phyloP scores from a whole-genome alignment of 1,284 basidiomycete genomes.

The Leccinum fallax region DNA sequence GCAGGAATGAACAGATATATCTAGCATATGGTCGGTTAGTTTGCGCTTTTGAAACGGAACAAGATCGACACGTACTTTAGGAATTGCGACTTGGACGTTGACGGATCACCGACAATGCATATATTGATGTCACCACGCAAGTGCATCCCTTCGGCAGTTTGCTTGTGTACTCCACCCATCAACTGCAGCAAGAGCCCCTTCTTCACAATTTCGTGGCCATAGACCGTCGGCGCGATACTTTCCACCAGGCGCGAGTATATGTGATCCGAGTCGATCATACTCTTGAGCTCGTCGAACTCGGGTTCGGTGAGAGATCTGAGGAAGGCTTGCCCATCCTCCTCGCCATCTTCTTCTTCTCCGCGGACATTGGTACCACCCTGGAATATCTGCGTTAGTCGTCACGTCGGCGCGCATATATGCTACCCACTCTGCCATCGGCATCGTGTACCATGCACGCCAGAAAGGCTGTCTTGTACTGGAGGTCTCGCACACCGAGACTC shows the following conservation, averaged over 20 bases:
- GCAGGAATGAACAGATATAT: conserved; percentile 98
- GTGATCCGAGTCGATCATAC: conserved; percentile 92
- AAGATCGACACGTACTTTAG: conserved; percentile 70
- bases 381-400: conserved; percentile 6
- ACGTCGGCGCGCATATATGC: conserved; percentile 3
- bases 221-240: conserved; percentile 97
- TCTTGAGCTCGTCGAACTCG: conserved; percentile 92
- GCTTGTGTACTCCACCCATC: conserved; percentile 99
- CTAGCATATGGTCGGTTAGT: conserved; percentile 43
- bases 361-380: conserved; percentile 84
- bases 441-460: conserved; percentile 97
- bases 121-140: conserved; percentile 98
- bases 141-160: conserved; percentile 95
- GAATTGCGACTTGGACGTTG: conserved; percentile 97
- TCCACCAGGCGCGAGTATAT: conserved; percentile 94
- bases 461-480: conserved; percentile 99
- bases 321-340: conserved; percentile 80
- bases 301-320: conserved; percentile 88
- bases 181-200: conserved; percentile 97
- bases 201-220: conserved; percentile 98
- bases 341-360: conserved; percentile 81
- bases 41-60: neutral
- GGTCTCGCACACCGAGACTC: conserved; percentile 90
- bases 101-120: conserved; percentile 97
- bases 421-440: conserved; percentile 79